phyloP scores from a whole-genome alignment of 2,329 filamentous ascomycete species.

The Myriangium duriaei region DNA sequence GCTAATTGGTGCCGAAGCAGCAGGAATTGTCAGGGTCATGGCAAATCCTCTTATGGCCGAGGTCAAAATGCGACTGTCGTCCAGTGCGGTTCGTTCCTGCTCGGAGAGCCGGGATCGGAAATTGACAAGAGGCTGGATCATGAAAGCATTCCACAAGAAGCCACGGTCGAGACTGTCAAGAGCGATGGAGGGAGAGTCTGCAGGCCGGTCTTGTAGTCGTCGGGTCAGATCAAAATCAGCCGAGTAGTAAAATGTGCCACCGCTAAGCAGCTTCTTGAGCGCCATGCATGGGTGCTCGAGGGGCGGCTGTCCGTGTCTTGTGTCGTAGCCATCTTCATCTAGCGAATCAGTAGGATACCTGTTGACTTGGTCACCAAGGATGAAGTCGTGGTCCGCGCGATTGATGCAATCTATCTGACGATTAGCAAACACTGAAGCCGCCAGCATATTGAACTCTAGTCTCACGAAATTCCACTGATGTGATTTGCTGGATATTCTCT shows the following conservation, averaged over 20 bases:
- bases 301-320: conserved; percentile 40
- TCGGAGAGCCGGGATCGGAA: conserved; percentile 73
- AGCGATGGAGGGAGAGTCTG: conserved; percentile 54
- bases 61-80: conserved; percentile 75
- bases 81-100: conserved; percentile 65
- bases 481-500: conserved; percentile 80
- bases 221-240: conserved; percentile 97
- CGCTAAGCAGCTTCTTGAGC: conserved; percentile 79
- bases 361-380: conserved; percentile 47
- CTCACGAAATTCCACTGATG: conserved; percentile 67
- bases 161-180: conserved; percentile 87
- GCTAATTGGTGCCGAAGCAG: conserved; percentile 58
- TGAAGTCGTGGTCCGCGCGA: conserved; percentile 71
- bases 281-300: conserved; percentile 83
- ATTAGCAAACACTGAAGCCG: conserved; percentile 10
- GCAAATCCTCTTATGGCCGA: conserved; percentile 92
- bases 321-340: conserved; percentile 41
- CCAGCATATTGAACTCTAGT: conserved; percentile 6
- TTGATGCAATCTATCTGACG: conserved; percentile 66
- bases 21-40: conserved; percentile 71
- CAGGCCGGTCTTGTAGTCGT: conserved; percentile 65
- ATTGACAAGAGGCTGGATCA: conserved; percentile 84
- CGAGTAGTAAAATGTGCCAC: conserved; percentile 95
- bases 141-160: conserved; percentile 96
- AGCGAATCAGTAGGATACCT: conserved; percentile 42